A percentile compares a stretch with the other conserved stretches of the same genome.
Evolutionary conservation across 345 rosid genomes (phyloP).

Genomic region (Anastatica hierochuntica): DNA sequence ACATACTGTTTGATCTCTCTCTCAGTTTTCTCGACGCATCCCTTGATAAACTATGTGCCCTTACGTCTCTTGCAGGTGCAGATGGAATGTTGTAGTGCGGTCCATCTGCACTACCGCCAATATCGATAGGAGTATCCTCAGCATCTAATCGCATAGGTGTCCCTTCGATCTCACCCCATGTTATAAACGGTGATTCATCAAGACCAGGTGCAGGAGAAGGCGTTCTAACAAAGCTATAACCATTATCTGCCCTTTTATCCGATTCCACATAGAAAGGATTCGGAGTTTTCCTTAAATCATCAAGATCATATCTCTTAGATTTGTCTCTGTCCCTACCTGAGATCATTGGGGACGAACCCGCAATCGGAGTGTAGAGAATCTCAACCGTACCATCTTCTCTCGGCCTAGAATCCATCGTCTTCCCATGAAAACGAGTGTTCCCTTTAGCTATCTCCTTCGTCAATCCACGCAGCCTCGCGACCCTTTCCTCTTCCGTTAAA

Average conservation of each 20-base stretch:
- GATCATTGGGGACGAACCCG: conserved; percentile 57
- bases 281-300: conserved; percentile 84
- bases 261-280: conserved; percentile 65
- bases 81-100: conserved; percentile 70
- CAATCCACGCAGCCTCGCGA: conserved; percentile 48
- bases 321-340: conserved; percentile 62
- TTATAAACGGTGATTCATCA: conserved; percentile 84
- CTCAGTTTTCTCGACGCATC: conserved; percentile 82
- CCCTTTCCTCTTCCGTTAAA: conserved; percentile 67
- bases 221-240: conserved; percentile 79
- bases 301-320: conserved; percentile 74
- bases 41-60: conserved; percentile 78
- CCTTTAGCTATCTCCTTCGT: conserved; percentile 59
- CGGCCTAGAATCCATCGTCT: conserved; percentile 70
- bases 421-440: conserved; percentile 87
- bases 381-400: conserved; percentile 69
- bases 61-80: conserved; percentile 73
- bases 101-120: conserved; percentile 80
- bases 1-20: conserved; percentile 75
- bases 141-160: conserved; percentile 81
- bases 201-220: conserved; percentile 95
- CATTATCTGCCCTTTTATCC: conserved; percentile 67
- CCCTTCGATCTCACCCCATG: conserved; percentile 99
- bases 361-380: conserved; percentile 75
- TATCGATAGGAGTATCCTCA: conserved; percentile 86